Evolutionary conservation across 2,329 filamentous ascomycete species (phyloP).

Genomic region (Fusarium kyushuense): DNA sequence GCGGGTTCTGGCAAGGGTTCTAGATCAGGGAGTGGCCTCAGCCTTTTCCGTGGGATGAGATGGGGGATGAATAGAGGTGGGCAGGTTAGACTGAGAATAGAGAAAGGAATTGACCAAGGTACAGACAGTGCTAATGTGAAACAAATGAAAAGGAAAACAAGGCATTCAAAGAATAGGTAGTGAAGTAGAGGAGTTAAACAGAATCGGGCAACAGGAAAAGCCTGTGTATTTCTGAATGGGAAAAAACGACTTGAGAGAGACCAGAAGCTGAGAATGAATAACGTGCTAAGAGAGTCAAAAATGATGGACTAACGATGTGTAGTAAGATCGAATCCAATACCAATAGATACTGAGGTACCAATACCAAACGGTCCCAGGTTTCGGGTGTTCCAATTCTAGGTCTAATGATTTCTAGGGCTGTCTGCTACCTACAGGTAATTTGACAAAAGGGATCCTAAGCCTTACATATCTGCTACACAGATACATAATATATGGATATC

Average conservation of each 20-base stretch:
- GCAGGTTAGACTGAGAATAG: conserved; percentile 14
- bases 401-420: neutral
- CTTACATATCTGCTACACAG: neutral
- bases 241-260: neutral
- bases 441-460: neutral
- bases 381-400: conserved; percentile 6
- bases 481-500: neutral
- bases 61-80: conserved; percentile 10
- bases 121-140: neutral
- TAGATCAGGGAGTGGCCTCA: conserved; percentile 49
- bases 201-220: conserved; percentile 11
- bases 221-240: conserved; percentile 18
- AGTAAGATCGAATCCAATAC: neutral
- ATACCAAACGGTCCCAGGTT: conserved; percentile 7
- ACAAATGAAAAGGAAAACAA: neutral
- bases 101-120: conserved; percentile 15
- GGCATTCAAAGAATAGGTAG: neutral
- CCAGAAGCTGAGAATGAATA: conserved; percentile 4
- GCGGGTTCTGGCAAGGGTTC: conserved; percentile 46
- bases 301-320: conserved; percentile 16
- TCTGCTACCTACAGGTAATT: neutral
- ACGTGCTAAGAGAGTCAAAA: conserved; percentile 27
- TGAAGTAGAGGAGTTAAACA: conserved; percentile 3
- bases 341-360: neutral
- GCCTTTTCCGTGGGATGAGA: conserved; percentile 44